Evolutionary conservation across 2,329 filamentous ascomycete genomes (phyloP), one percentile per base, ranked within the genome.

Genomic region (Scolecobasidium constrictum): DNA sequence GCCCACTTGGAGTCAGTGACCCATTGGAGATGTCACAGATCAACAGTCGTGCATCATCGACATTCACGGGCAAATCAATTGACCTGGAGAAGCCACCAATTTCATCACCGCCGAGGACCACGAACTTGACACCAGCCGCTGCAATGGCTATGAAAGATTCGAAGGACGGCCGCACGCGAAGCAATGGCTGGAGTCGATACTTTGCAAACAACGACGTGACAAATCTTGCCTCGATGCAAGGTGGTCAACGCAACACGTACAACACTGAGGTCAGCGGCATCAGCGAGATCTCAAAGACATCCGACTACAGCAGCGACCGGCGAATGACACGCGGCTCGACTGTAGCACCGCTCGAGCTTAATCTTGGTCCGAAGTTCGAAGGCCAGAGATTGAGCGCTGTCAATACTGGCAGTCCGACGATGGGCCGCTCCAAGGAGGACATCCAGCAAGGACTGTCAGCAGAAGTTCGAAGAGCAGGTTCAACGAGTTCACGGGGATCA

Each of bases 141-240:
- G 15, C 62, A 62, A 48, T 55, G 60, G 50, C 53, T 58, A 48
- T 49, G 55, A 16, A 61, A 49, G 47, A 55, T 19, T 23, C 34
- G 28, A 15, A 26, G 20, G 31, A 5, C 15, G 35, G 19, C 17
- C 52, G 58, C 48, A 61, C 56, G 44, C 59, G 62, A 16, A 84
- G 79, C 54, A 86, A 82, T 9, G 82, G 82, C 37, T 86, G 82
- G 82, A 85, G 84, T 58, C 68, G 76, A 42, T 86, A 86, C 61
- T 86, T 83, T 74, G 83, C 81, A 12, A 81, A 80, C 40, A 82
- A 81, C 42, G 83, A 80, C 50, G 73, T 60, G n/a, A 65, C 61
- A 4, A 37, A 42, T 37, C 40, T 42, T 20, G 40, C 40, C 17
- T 35, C 40, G 7, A 42, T 42, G 19, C 40, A 42, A n/a, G 17